Percentiles rank a stretch among this genome's conserved stretches.
Evolutionary conservation across 192 early-diverging fungal genomes (phyloP).

Genomic region (Coemansia guatemalensis): DNA sequence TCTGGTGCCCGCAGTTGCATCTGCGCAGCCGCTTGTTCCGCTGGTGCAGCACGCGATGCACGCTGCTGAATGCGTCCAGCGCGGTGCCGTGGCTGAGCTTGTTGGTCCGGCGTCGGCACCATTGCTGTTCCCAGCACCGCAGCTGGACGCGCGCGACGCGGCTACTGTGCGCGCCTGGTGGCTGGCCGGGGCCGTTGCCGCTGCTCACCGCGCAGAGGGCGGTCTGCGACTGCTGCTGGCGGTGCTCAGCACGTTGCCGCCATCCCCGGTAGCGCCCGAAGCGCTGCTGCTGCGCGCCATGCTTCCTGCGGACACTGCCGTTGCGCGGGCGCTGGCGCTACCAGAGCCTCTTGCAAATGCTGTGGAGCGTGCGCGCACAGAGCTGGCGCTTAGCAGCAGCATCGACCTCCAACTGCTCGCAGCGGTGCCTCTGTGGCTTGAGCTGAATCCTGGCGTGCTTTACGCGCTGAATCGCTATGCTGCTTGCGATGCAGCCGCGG

Average conservation of each 20-base stretch:
- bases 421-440: constrained; percentile 11
- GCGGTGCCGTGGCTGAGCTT: constrained; percentile 19
- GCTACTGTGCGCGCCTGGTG: constrained; percentile 20
- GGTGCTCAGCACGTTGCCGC: constrained; percentile 20
- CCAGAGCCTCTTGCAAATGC: constrained; percentile 5
- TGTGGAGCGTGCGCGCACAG: constrained; percentile 15
- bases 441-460: constrained; percentile 24
- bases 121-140: not conserved
- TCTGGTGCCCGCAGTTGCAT: no score
- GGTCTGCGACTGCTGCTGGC: constrained; percentile 34
- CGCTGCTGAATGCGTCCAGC: constrained; percentile 40
- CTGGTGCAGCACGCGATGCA: constrained; percentile 38
- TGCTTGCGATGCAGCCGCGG: constrained; percentile 1
- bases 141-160: constrained; percentile 17
- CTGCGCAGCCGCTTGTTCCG: constrained; percentile 8
- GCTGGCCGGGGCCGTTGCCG: constrained; percentile 24
- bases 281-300: constrained; percentile 10
- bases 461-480: constrained; percentile 15
- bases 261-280: not conserved
- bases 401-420: constrained; percentile 1
- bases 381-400: constrained; percentile 12
- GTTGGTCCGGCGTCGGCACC: not conserved
- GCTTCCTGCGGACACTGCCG: not conserved
- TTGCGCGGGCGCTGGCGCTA: not conserved
- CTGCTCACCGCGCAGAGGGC: not conserved